Evolutionary conservation across 352 stramenopile genomes (phyloP).

Genomic region (Pythium biforme): DNA sequence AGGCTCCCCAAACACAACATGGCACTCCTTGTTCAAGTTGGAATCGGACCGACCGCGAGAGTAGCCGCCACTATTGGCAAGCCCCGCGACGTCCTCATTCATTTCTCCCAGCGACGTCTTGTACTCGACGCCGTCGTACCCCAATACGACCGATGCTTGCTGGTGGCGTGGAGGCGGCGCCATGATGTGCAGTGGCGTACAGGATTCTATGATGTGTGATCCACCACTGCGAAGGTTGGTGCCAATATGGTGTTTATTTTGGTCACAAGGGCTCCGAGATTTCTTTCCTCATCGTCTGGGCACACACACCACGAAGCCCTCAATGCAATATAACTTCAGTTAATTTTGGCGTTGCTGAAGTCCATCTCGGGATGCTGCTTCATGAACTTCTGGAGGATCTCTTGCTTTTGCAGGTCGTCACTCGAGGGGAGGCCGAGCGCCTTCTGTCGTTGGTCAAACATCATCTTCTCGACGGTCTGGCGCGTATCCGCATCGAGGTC

Average conservation of each 20-base stretch:
- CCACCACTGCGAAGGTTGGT: neutral
- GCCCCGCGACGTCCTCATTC: conserved; percentile 37
- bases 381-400: conserved; percentile 99
- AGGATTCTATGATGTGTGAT: neutral
- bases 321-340: conserved; percentile 39
- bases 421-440: conserved; percentile 95
- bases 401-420: conserved; percentile 97
- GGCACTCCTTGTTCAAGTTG: conserved; percentile 64
- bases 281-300: conserved; percentile 4
- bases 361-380: conserved; percentile 99
- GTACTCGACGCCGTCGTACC: conserved; percentile 60
- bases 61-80: conserved; percentile 6
- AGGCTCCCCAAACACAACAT: conserved; percentile 64
- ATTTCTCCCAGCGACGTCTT: conserved; percentile 46
- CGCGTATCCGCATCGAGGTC: conserved; percentile 98
- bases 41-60: conserved; percentile 10
- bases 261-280: neutral
- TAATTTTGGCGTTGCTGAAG: conserved; percentile 98
- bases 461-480: conserved; percentile 99
- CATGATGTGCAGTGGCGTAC: neutral
- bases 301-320: neutral
- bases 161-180: conserved; percentile 34
- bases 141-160: conserved; percentile 59
- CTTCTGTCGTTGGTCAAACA: conserved; percentile 98
- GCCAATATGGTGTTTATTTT: conserved; percentile 6